Evolutionary conservation across 2,329 filamentous ascomycete species (phyloP), one percentile per base, ranked within the genome.

Genomic region (Aspergillus japonicus): DNA sequence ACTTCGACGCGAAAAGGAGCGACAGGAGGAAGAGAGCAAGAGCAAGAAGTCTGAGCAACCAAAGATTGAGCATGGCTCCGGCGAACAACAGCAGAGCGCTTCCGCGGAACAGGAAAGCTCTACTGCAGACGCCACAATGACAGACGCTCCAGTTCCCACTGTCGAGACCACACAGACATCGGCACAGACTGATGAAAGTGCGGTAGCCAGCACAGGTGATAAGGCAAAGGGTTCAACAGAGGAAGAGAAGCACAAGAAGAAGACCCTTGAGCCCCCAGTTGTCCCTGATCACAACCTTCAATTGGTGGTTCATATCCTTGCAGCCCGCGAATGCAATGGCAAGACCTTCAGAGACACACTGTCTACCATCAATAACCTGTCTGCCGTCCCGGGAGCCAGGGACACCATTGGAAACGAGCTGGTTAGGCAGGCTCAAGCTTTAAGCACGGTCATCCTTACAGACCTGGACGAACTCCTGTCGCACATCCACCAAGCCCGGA

Each of bases 291-390:
- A 92, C 71, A 97, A 98, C 72, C 84, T 99, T 58, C 91, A 90
- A 60, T 82, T 98, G 59, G 92, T 99, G n/a, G 91, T 98, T 68
- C 95, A 95, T 73, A 96, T 99, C 59, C 90, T 99, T 66, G 92
- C 96, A 48, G 94, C 94, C 63, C 89, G 93, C 52, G 95, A 99
- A 76, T 99, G 95, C 78, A 96, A 92, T 71, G 93, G 91, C 64
- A 97, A 96, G 81, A 98, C 95, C 0, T 99, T 99, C 83, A 91
- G 95, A 73, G 96, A 98, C 75, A 98, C 95, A 0, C 85, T 99
- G 56, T 95, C 94, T 16, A 96, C 96, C n/a, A 96, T 99, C 81
- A 98, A 96, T 80, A 97, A 98, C 71, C 84, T 99, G 48, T 98
- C 93, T 5, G 89, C 91, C 44, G 95, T 99, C 62, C 92, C 94